Percentiles rank a stretch among this genome's conserved stretches.
These are phyloP conservation scores for Didymella sp. DNA, from an alignment of 2,329 filamentous ascomycete genomes.

Conservation along the genomic window DNA sequence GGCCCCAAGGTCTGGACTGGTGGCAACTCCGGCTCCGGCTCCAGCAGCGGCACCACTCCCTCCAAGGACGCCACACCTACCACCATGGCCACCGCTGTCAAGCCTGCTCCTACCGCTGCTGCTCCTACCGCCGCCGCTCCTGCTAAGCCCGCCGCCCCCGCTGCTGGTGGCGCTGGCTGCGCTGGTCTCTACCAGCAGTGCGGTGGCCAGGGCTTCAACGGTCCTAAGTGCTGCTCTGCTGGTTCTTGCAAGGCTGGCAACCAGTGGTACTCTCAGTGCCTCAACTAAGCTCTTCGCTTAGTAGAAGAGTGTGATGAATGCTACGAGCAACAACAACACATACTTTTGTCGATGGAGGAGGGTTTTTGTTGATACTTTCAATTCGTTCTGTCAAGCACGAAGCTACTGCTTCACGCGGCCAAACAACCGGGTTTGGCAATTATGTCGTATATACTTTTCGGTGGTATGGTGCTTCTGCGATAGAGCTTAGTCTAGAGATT, in stretches of 20 bases:
- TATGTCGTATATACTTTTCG: conserved; percentile 2
- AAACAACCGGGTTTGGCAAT: background rate
- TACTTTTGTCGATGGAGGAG: background rate
- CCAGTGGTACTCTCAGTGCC: conserved; percentile 30
- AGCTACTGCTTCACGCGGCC: background rate
- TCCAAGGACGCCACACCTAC: conserved; percentile 17
- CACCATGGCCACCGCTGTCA: conserved; percentile 1
- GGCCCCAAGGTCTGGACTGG: conserved; percentile 27
- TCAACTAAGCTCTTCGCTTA: background rate
- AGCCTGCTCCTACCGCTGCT: background rate
- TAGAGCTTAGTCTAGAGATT: conserved; percentile 3
- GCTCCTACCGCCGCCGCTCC: too few relatives aligned
- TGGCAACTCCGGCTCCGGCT: conserved; percentile 9
- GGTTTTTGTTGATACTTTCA: conserved; percentile 3
- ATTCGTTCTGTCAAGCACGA: conserved; percentile 7
- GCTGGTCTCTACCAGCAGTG: conserved; percentile 24
- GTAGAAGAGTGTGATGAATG: background rate
- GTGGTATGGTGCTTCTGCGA: background rate
- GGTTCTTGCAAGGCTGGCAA: conserved; percentile 28
- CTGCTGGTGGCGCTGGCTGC: conserved; percentile 9
- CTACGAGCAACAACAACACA: background rate
- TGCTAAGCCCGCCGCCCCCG: too few relatives aligned
- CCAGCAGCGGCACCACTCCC: conserved; percentile 9
- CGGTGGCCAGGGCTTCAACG: conserved; percentile 24
- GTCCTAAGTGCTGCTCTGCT: conserved; percentile 24